Conservation (phyloP, 116 monocot genomes). For the Dioscorea cayenensis region DNA sequence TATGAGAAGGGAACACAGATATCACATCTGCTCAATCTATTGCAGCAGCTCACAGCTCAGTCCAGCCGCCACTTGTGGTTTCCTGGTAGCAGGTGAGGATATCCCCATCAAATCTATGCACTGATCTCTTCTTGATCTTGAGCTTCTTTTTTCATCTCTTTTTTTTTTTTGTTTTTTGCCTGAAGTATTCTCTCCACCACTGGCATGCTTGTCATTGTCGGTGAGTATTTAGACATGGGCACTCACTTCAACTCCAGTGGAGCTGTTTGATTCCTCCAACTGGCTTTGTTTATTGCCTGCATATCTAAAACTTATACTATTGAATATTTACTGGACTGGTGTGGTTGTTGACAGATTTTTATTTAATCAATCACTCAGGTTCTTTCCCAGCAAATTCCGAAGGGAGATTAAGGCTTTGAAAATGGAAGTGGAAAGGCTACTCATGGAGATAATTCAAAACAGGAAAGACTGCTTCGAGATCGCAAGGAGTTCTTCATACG, state of each 20-base stretch:
- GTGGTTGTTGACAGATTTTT: background rate
- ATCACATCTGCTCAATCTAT: conserved; percentile 49
- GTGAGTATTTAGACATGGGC: background rate
- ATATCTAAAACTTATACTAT: background rate
- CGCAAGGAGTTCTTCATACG: conserved; percentile 24
- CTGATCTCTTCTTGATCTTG: background rate
- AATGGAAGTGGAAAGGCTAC: conserved; percentile 50
- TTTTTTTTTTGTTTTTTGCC: background rate
- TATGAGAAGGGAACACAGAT: conserved; percentile 77
- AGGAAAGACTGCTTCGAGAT: conserved; percentile 44
- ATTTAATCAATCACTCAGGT: conserved; percentile 26
- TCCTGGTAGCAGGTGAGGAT: conserved; percentile 57
- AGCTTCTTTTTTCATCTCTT: background rate
- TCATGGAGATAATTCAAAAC: conserved; percentile 82
- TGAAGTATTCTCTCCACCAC: background rate
- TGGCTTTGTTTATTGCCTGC: background rate
- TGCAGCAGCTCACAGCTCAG: conserved; percentile 73
- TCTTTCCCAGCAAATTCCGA: conserved; percentile 79
- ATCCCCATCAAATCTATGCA: too few relatives aligned
- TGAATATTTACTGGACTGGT: too few relatives aligned
- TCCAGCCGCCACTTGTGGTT: conserved; percentile 85
- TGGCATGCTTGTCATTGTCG: background rate
- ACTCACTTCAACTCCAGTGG: background rate
- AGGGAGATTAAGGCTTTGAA: conserved; percentile 77
- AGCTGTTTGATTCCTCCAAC: conserved; percentile 2